A percentile compares a stretch with the other conserved stretches of the same genome.
phyloP scores from a whole-genome alignment of 495 filamentous ascomycete species.

The Pyronema omphalodes region DNA sequence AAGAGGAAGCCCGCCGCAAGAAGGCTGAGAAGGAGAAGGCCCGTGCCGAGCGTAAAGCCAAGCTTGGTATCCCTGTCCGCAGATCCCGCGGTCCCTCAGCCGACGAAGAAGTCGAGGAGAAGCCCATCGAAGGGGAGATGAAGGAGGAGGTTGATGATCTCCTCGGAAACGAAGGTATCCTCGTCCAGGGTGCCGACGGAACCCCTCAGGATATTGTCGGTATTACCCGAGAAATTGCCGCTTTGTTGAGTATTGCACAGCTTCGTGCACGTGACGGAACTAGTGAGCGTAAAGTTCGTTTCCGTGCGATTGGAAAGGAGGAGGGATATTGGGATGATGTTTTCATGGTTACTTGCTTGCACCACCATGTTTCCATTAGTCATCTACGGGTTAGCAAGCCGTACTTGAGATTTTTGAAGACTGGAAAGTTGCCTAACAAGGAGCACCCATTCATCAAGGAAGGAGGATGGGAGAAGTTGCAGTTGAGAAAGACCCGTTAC shows the following conservation, averaged over 20 bases:
- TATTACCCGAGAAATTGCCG: conserved; percentile 16
- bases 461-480: conserved; percentile 20
- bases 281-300: conserved; percentile 19
- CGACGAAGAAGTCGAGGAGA: conserved; percentile 5
- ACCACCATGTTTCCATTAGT: conserved; percentile 21
- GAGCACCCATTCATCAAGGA: conserved; percentile 16
- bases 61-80: background rate
- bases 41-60: background rate
- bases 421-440: conserved; percentile 16
- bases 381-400: conserved; percentile 14
- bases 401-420: conserved; percentile 22
- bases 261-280: conserved; percentile 15
- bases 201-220: conserved; percentile 19
- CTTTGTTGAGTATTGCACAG: conserved; percentile 18
- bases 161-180: conserved; percentile 6
- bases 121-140: conserved; percentile 1
- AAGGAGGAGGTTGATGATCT: conserved; percentile 13
- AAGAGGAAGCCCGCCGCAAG: background rate
- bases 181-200: conserved; percentile 15
- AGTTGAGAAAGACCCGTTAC: conserved; percentile 17
- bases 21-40: conserved; percentile 1
- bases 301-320: conserved; percentile 14
- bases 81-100: background rate
- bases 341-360: conserved; percentile 20
- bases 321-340: conserved; percentile 22